Evolutionary conservation across 192 early-diverging fungal genomes (phyloP).

Genomic region (Spizellomyces sp.): DNA sequence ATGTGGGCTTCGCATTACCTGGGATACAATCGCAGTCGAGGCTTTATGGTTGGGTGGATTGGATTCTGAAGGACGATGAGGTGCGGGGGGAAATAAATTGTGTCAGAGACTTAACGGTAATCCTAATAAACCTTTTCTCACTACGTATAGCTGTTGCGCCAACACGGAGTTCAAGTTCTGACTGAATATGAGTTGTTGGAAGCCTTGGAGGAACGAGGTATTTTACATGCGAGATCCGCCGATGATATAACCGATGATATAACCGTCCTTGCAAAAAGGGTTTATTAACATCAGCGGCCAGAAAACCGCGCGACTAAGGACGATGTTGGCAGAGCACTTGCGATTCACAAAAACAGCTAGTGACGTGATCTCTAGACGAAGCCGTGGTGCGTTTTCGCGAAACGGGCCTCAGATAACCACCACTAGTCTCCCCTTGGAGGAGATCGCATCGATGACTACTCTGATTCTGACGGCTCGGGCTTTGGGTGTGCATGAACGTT

Average conservation of each 20-base stretch:
- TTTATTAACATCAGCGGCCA: neutral
- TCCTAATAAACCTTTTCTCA: neutral
- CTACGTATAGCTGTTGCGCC: neutral
- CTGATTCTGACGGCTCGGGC: constrained; percentile 15
- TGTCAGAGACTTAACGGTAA: neutral
- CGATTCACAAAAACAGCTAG: neutral
- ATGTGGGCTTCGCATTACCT: neutral
- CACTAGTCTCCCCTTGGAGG: constrained; percentile 1
- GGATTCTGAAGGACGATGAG: constrained; percentile 23
- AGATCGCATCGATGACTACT: constrained; percentile 13
- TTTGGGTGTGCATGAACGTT: neutral
- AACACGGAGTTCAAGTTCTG: constrained; percentile 5
- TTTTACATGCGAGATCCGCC: neutral
- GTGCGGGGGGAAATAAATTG: neutral
- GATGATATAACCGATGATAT: neutral
- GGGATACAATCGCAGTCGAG: neutral
- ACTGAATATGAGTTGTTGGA: constrained; percentile 15
- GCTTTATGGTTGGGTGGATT: constrained; percentile 13
- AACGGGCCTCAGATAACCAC: too few species aligned
- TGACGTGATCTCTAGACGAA: neutral
- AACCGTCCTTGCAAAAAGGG: neutral
- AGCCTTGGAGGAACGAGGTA: constrained; percentile 16
- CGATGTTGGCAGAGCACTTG: neutral
- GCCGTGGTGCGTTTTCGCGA: neutral
- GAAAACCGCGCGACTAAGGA: neutral